A percentile compares a stretch with the other conserved stretches of the same genome.
phyloP scores from a whole-genome alignment of 306 rosid genomes.

The Oxytropis ochrocephala region DNA sequence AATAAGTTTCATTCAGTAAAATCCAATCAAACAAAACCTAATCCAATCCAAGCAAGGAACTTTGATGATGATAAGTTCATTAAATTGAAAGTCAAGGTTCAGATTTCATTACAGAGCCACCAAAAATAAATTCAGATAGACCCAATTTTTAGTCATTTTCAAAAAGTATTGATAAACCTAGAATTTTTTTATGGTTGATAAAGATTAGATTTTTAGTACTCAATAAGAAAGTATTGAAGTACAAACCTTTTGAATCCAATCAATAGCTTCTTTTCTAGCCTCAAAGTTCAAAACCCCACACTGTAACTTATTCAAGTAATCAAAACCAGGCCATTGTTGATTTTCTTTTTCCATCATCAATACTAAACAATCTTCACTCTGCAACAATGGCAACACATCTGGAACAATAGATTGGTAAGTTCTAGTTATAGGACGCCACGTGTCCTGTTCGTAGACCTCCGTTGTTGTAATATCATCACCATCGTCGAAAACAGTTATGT shows the following conservation, averaged over 20 bases:
- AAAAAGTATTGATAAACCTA: neutral
- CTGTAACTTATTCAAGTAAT: constrained; percentile 49
- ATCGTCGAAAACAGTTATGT: constrained; percentile 50
- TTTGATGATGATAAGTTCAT: neutral
- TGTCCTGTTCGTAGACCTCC: constrained; percentile 31
- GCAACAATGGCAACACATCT: constrained; percentile 50
- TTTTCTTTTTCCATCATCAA: constrained; percentile 58
- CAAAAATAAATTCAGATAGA: constrained; percentile 15
- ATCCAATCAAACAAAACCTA: constrained; percentile 3
- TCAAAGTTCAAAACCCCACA: constrained; percentile 63
- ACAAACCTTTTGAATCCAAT: constrained; percentile 84
- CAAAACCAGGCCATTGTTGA: constrained; percentile 47
- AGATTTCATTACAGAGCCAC: constrained; percentile 11
- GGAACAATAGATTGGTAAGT: neutral
- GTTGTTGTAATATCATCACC: constrained; percentile 22
- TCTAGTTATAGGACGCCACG: constrained; percentile 23
- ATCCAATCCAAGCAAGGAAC: neutral
- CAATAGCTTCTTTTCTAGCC: constrained; percentile 66
- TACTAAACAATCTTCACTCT: constrained; percentile 65
- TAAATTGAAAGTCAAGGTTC: neutral
- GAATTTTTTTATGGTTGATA: neutral
- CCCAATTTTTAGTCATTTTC: neutral
- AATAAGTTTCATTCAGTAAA: constrained; percentile 1
- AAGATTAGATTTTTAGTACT: constrained; percentile 13
- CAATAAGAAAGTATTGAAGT: neutral